These are phyloP conservation scores for Pezicula neosporulosa DNA, from an alignment of 2,329 filamentous ascomycete species.

Conservation along the genomic window DNA sequence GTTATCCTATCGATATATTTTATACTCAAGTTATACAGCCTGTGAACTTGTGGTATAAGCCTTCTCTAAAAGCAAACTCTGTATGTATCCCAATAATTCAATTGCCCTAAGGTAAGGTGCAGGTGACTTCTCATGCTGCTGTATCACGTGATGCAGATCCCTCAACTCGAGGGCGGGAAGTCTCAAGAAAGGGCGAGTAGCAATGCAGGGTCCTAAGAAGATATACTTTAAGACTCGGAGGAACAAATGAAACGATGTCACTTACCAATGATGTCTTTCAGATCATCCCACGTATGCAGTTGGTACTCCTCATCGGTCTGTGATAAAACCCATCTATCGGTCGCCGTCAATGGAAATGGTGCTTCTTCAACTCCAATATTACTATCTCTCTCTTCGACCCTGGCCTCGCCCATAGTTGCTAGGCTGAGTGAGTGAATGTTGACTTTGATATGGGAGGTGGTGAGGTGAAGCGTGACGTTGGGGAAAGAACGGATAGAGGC, in stretches of 20 bases:
- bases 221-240: background rate
- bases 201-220: background rate
- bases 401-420: background rate
- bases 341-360: slow-evolving; percentile 57
- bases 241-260: background rate
- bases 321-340: slow-evolving; percentile 55
- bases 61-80: too few relatives aligned
- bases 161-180: background rate
- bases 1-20: too few relatives aligned
- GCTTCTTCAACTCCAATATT: slow-evolving; percentile 15
- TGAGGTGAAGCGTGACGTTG: background rate
- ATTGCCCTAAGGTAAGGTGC: too few relatives aligned
- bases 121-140: too few relatives aligned
- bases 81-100: too few relatives aligned
- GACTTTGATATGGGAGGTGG: background rate
- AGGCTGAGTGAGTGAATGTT: background rate
- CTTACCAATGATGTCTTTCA: slow-evolving; percentile 64
- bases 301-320: slow-evolving; percentile 68
- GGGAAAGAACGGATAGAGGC: background rate
- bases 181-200: background rate
- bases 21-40: too few relatives aligned
- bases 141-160: too few relatives aligned
- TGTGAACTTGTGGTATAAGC: too few relatives aligned
- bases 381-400: background rate
- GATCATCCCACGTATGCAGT: slow-evolving; percentile 69